Percentiles rank a stretch among this genome's conserved stretches.
Conservation (phyloP, 352 stramenopile species). For the Phytopythium mirpurense region DNA sequence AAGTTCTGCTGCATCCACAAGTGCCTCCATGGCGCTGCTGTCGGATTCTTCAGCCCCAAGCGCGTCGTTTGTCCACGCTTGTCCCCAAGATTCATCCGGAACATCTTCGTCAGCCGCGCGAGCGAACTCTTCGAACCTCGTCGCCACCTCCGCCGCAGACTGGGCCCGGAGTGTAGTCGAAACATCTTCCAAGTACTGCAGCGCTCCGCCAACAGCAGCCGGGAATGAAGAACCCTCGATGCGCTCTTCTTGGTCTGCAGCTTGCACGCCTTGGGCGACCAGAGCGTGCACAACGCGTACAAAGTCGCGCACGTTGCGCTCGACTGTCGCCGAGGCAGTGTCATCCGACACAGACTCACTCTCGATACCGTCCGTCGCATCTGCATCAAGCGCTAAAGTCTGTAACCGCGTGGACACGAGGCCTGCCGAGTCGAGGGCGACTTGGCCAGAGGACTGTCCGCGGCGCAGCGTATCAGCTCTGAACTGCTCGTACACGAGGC, state of each 20-base stretch:
- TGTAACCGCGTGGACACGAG: not conserved
- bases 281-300: not conserved
- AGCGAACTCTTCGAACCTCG: not conserved
- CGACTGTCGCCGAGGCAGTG: not conserved
- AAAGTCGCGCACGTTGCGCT: not conserved
- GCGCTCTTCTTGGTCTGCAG: not conserved
- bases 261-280: not conserved
- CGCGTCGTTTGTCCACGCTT: too few relatives aligned
- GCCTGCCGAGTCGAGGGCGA: not conserved
- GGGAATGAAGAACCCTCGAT: not conserved
- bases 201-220: not conserved
- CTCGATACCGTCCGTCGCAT: not conserved
- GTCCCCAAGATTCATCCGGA: too few relatives aligned
- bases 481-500: conserved; percentile 12
- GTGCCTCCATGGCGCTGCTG: not conserved
- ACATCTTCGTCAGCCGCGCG: not conserved
- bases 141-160: not conserved
- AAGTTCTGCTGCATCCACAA: too few relatives aligned
- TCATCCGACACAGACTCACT: too few relatives aligned
- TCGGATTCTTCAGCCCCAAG: not conserved
- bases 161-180: too few relatives aligned
- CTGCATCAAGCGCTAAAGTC: not conserved
- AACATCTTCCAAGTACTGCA: not conserved
- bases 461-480: conserved; percentile 5
- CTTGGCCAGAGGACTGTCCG: not conserved